These are phyloP conservation scores for Leucogyrophana mollusca DNA, from an alignment of 768 basidiomycete species.

Conservation along the genomic window DNA sequence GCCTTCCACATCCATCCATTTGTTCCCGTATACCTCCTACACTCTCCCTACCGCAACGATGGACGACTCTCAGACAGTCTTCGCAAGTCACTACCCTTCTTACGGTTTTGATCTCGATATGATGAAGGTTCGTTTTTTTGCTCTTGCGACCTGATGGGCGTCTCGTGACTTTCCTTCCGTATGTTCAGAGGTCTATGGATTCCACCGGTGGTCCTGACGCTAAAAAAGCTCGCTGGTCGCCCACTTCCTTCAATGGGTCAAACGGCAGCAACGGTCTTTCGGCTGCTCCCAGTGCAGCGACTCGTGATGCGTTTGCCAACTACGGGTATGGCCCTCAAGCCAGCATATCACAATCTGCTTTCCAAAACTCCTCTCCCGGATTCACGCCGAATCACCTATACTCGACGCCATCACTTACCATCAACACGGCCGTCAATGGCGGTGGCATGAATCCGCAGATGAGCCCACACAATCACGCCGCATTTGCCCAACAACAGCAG, in stretches of 20 bases:
- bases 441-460: constrained; percentile 56
- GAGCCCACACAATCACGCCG: constrained; percentile 61
- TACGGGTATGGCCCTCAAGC: constrained; percentile 84
- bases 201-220: constrained; percentile 76
- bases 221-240: constrained; percentile 91
- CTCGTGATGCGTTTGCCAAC: constrained; percentile 77
- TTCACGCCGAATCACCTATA: constrained; percentile 65
- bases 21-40: constrained; percentile 26
- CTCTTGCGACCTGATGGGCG: constrained; percentile 3
- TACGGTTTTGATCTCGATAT: constrained; percentile 86
- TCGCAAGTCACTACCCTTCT: constrained; percentile 64
- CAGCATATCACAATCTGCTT: constrained; percentile 55
- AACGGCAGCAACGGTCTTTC: constrained; percentile 37
- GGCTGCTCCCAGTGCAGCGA: constrained; percentile 33
- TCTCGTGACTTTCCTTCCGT: constrained; percentile 2
- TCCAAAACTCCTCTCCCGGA: constrained; percentile 43
- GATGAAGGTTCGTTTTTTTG: constrained; percentile 69
- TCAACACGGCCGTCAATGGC: constrained; percentile 57
- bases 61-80: constrained; percentile 76
- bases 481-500: constrained; percentile 50
- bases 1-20: constrained; percentile 47
- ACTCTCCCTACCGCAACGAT: constrained; percentile 36
- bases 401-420: constrained; percentile 66
- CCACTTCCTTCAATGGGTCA: constrained; percentile 46
- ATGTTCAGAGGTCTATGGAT: constrained; percentile 79